These are phyloP conservation scores for Choiromyces venosus DNA, from an alignment of 495 filamentous ascomycete genomes.

Conservation along the genomic window DNA sequence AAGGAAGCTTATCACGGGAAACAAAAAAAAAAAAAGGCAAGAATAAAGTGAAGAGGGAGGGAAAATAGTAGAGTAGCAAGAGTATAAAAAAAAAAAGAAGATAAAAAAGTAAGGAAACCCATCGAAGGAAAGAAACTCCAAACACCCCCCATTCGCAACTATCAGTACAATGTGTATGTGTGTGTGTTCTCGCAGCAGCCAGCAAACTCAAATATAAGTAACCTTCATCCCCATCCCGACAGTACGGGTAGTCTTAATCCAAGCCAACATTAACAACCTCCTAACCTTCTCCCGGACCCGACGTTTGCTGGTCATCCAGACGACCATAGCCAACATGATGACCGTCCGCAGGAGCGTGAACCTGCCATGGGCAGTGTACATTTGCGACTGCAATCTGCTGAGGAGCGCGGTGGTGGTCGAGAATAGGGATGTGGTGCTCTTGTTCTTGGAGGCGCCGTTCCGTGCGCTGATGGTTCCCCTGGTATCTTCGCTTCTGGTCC, in stretches of 20 bases:
- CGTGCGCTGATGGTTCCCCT: slow-evolving; percentile 4
- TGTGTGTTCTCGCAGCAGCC: neutral
- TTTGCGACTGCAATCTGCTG: slow-evolving; percentile 35
- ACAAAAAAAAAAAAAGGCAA: slow-evolving; percentile 30
- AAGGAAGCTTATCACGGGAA: slow-evolving; percentile 16
- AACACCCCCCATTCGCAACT: slow-evolving; percentile 28
- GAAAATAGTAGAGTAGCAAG: slow-evolving; percentile 8
- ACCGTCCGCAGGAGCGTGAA: slow-evolving; percentile 60
- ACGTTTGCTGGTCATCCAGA: slow-evolving; percentile 68
- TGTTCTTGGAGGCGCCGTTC: slow-evolving; percentile 39
- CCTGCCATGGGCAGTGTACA: slow-evolving; percentile 31
- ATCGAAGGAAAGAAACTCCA: slow-evolving; percentile 16
- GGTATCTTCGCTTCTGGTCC: neutral
- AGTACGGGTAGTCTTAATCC: slow-evolving; percentile 78
- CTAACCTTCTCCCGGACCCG: slow-evolving; percentile 69
- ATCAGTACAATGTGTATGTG: slow-evolving; percentile 10
- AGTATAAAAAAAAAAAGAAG: slow-evolving; percentile 6
- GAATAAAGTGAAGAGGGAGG: slow-evolving; percentile 11
- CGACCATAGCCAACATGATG: slow-evolving; percentile 73
- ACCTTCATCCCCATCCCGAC: slow-evolving; percentile 97
- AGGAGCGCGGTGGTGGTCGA: slow-evolving; percentile 68
- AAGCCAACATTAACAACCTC: slow-evolving; percentile 60
- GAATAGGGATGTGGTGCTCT: slow-evolving; percentile 55
- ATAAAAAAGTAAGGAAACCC: slow-evolving; percentile 7
- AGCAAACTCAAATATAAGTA: slow-evolving; percentile 69